Base-by-base conservation (phyloP, 306 rosid genomes). In the Coriaria nepalensis region DNA sequence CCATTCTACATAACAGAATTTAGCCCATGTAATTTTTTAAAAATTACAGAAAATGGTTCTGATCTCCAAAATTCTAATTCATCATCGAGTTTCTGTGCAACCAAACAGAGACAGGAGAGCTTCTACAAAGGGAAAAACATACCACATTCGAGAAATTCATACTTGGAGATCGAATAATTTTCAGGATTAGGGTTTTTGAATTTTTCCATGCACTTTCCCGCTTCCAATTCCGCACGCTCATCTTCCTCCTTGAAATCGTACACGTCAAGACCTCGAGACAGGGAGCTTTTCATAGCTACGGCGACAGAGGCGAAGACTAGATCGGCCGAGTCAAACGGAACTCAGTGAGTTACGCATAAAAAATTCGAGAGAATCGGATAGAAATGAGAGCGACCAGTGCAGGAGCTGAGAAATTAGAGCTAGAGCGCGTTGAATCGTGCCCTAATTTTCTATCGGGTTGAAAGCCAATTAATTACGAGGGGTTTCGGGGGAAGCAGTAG, bases 171-270 rank as follows among this genome's bases (percentile, higher is more conserved):
- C 47, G 64, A 41, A 43, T 49, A 56, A 6, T 45, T 50, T 6
- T 48, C 68, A 50, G 33, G 34, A 52, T 49, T 61, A 63, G 82
- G 73, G 82, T 55, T 74, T 54, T 64, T 57, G 47, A 57, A 55
- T 42, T 66, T 63, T 37, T 7, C 38, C 29, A 53, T 13, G 13
- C 32, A 56, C 12, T 68, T 77, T 6, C 37, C 65, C 37, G 71
- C 37, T 46, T 51, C 52, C 53, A 56, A 45, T 39, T 72, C 76
- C 2, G 59, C 45, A 5, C 14, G 65, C 50, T 62, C 81, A 20
- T 83, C 96, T 15, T 80, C 79, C 42, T 73, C 74, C 45, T 60
- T 62, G 71, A 69, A 83, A 63, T 78, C 93, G 69, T 71, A 75
- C 33, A 75, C 87, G 6, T 53, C 66, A 6, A 73, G 60, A 60